Base-by-base conservation (phyloP, 2,329 filamentous ascomycete species). In the Trichoderma pleuroti region DNA sequence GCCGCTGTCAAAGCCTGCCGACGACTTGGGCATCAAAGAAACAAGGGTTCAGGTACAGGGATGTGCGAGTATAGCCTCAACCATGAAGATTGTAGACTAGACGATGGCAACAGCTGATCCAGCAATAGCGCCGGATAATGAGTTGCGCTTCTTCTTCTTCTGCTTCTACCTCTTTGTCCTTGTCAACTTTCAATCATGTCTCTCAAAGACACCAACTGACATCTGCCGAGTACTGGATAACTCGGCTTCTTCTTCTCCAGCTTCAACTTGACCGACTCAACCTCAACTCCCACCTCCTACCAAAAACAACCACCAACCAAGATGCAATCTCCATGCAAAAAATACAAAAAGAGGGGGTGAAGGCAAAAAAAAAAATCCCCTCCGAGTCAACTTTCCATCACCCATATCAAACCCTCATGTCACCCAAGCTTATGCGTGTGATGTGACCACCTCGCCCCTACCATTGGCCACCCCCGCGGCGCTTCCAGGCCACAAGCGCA, bases 371-470 rank as follows among this genome's bases (percentile, higher is more conserved):
- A 24, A 49, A 4, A 28, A 2, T 11, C 9, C 42, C 18, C n/a
- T 46, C n/a, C 12, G 4, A 21, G 21, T 52, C 46, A 24, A 52
- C 30, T 18, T 60, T 14, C 54, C 54, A 21, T 24, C 18, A 36
- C 21, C 5, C 21, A 10, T 28, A 62, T 30, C n/a, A 24, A 60
- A 42, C 39, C 30, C n/a, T 52, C 30, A 24, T 14, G 30, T 34
- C 56, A 59, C 39, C 39, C 64, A 64, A 42, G 32, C 70, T 70
- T 65, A 71, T 71, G 69, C 71, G 68, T 60, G 71, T 65, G 71
- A 71, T 71, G 72, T 73, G 73, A 69, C 71, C 71, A 62, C 61
- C 62, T 64, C 68, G 34, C 32, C 60, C 60, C 60, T 65, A n/a
- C 34, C n/a, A 72, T 72, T 72, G 70, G 70, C 54, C 56, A 68